These are phyloP conservation scores for Russula sp. DNA, from an alignment of 768 basidiomycete species.

Conservation along the genomic window DNA sequence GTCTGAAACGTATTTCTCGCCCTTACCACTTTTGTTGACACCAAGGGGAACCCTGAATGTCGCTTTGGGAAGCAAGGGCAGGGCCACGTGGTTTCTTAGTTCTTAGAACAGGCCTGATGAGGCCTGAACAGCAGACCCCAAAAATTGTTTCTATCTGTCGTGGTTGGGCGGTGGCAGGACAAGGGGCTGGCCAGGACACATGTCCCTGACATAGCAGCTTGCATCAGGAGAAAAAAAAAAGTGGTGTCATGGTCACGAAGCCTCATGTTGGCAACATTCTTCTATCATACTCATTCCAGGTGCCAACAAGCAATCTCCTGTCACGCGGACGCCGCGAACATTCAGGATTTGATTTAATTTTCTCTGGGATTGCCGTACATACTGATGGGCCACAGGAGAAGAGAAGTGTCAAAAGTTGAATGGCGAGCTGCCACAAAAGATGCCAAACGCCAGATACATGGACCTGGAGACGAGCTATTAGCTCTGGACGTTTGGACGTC, in stretches of 20 bases:
- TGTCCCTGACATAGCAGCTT: conserved; percentile 19
- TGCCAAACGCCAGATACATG: background rate
- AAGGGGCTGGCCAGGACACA: background rate
- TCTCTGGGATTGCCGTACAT: background rate
- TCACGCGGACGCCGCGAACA: background rate
- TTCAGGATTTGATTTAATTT: background rate
- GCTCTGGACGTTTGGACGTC: too few species aligned
- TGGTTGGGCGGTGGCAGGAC: background rate
- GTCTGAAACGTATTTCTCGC: conserved; percentile 20
- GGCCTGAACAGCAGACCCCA: background rate
- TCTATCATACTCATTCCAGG: background rate
- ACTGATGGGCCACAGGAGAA: conserved; percentile 7
- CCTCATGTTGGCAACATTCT: background rate
- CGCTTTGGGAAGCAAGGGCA: background rate
- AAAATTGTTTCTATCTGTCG: background rate
- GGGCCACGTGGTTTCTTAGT: conserved; percentile 2
- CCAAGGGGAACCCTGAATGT: conserved; percentile 3
- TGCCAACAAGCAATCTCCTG: background rate
- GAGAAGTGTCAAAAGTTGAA: background rate
- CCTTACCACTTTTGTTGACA: conserved; percentile 22
- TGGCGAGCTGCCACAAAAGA: background rate
- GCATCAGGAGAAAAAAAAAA: conserved; percentile 14
- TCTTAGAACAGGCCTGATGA: background rate
- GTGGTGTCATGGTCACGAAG: conserved; percentile 15
- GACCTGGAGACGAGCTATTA: conserved; percentile 15